Percentiles rank a stretch among this genome's conserved stretches.
phyloP scores from a whole-genome alignment of 2,329 filamentous ascomycete species.

The Penicillium sp. region DNA sequence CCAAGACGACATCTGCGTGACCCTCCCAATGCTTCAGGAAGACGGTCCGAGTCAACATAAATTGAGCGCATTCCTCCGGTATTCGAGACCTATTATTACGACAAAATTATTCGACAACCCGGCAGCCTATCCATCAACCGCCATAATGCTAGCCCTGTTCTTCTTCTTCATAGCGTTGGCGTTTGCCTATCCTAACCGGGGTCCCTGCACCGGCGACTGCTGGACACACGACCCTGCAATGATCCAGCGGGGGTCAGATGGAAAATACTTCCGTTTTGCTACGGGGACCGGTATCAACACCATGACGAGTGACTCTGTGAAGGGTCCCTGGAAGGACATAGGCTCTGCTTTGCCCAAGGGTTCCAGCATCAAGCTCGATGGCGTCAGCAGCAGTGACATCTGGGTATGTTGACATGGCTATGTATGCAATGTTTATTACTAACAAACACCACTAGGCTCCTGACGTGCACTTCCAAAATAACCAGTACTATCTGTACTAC shows the following conservation, averaged over 20 bases:
- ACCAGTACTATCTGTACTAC: conserved; percentile 63
- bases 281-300: conserved; percentile 50
- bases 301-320: conserved; percentile 44
- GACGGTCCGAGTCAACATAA: conserved; percentile 10
- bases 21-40: conserved; percentile 4
- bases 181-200: conserved; percentile 29
- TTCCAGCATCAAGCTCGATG: conserved; percentile 43
- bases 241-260: conserved; percentile 47
- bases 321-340: conserved; percentile 49
- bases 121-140: not conserved
- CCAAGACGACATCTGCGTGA: conserved; percentile 15
- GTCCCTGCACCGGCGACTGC: conserved; percentile 32
- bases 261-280: conserved; percentile 52
- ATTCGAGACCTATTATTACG: not conserved
- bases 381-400: conserved; percentile 40
- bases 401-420: conserved; percentile 39
- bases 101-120: not conserved
- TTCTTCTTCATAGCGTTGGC: conserved; percentile 23
- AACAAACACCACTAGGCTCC: conserved; percentile 51
- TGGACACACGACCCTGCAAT: conserved; percentile 49
- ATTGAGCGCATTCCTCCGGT: conserved; percentile 5
- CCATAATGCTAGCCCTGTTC: conserved; percentile 23
- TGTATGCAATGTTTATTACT: not conserved
- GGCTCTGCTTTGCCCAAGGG: conserved; percentile 45
- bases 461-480: conserved; percentile 55